Evolutionary conservation across 75 land plant species (phyloP).

Genomic region (Pinus albicaulis): DNA sequence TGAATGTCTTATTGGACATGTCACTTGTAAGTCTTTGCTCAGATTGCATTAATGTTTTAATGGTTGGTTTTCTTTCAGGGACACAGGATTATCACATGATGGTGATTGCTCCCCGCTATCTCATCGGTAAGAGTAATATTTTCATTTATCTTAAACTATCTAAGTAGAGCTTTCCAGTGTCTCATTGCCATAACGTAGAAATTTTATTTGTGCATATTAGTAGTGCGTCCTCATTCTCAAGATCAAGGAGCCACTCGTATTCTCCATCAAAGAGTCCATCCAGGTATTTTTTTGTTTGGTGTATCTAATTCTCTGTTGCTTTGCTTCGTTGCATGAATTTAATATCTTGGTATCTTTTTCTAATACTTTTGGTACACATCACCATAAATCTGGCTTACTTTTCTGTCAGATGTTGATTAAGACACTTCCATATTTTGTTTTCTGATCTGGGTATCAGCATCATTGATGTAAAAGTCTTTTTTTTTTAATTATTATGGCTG

Average conservation of each 20-base stretch:
- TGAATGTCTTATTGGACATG: neutral
- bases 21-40: neutral
- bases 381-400: neutral
- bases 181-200: neutral
- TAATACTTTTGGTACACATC: neutral
- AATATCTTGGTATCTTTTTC: too few species aligned
- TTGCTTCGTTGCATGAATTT: too few species aligned
- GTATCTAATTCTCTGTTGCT: too few species aligned
- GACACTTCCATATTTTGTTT: neutral
- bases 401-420: neutral
- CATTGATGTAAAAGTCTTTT: neutral
- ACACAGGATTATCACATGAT: constrained; percentile 7
- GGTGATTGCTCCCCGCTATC: neutral
- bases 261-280: constrained; percentile 37
- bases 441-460: neutral
- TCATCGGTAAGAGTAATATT: neutral
- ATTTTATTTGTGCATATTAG: neutral
- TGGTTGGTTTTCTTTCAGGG: constrained; percentile 12
- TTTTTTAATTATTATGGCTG: neutral
- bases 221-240: neutral
- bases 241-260: constrained; percentile 35
- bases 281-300: constrained; percentile 18
- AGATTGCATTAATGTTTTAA: neutral
- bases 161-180: neutral
- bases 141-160: neutral